These are phyloP conservation scores for Bipolaris bicolor DNA, from an alignment of 2,329 filamentous ascomycete genomes.

Conservation along the genomic window DNA sequence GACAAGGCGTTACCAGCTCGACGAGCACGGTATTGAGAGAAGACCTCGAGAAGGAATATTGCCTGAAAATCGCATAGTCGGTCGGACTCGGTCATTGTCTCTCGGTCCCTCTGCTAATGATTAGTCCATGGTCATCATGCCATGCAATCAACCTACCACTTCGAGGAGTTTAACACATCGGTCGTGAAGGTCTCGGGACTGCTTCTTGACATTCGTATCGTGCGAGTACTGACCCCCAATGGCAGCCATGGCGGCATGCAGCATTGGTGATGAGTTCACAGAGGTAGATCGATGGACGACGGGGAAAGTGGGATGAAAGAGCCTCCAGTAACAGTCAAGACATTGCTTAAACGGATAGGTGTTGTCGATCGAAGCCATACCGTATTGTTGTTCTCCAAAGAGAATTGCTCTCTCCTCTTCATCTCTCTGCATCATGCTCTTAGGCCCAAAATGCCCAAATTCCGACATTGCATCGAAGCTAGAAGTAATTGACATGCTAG, in stretches of 20 bases:
- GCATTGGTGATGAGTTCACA: conserved; percentile 49
- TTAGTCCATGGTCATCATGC: conserved; percentile 18
- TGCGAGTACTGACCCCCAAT: conserved; percentile 52
- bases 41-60: conserved; percentile 52
- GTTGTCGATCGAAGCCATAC: conserved; percentile 45
- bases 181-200: conserved; percentile 51
- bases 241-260: conserved; percentile 54
- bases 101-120: conserved; percentile 33
- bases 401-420: conserved; percentile 44
- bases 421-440: conserved; percentile 45
- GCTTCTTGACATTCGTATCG: conserved; percentile 41
- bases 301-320: conserved; percentile 54
- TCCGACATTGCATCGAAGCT: conserved; percentile 31
- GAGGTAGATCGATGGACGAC: conserved; percentile 53
- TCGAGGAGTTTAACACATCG: conserved; percentile 51
- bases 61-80: conserved; percentile 53
- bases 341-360: conserved; percentile 48
- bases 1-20: conserved; percentile 48
- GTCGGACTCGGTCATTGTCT: conserved; percentile 32
- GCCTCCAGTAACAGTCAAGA: conserved; percentile 54
- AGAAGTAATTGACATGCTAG: conserved; percentile 28
- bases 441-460: conserved; percentile 37
- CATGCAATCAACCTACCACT: conserved; percentile 30
- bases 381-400: conserved; percentile 47
- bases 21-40: conserved; percentile 51